Evolutionary conservation across 768 basidiomycete species (phyloP), one percentile per base, ranked within the genome.

Genomic region (Pisolithus sp.): DNA sequence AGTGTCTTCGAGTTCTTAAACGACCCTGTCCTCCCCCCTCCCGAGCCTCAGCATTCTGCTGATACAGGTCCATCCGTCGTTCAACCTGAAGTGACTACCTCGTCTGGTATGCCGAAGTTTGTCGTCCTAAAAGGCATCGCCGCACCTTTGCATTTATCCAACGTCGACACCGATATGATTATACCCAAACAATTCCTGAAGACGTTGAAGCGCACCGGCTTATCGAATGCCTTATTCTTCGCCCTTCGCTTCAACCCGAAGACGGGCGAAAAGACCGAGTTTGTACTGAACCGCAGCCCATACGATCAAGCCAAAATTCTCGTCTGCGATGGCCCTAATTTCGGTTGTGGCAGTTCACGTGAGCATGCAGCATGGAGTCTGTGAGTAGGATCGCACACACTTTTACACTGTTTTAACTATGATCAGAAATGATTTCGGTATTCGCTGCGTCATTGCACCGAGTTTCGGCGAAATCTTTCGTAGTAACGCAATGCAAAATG

Each of bases 161-260:
- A 92, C 59, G 83, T 93, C 56, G 92, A 95, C 69, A 95, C 92
- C 43, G 92, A 95, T 62, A 88, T 86, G 81, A 91, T 95, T 66
- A 93, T 94, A 63, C 92, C 92, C 3, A 93, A 93, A 61, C 91
- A 93, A 62, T 94, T 93, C 74, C 71, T 94, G 68, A 94, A 93
- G 71, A 94, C 92, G 0, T 71, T 95, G 61, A 90, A 93, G 68
- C 80, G 92, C 50, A 93, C 92, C 39, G 92, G 92, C 42, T 77
- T 95, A 43, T 87, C 89, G 7, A 73, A 85, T 50, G 90, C 87
- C 18, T 71, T 93, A 47, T 95, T 95, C 76, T 86, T 77, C 64
- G 78, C 86, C n/a, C 72, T 89, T 38, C 81, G 92, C 45, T 85
- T 83, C 62, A 81, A 92, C 62, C 80, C 83, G 5, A 76, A 83